Evolutionary conservation across 495 filamentous ascomycete species (phyloP).

Genomic region (Lasiosphaeris hirsuta): DNA sequence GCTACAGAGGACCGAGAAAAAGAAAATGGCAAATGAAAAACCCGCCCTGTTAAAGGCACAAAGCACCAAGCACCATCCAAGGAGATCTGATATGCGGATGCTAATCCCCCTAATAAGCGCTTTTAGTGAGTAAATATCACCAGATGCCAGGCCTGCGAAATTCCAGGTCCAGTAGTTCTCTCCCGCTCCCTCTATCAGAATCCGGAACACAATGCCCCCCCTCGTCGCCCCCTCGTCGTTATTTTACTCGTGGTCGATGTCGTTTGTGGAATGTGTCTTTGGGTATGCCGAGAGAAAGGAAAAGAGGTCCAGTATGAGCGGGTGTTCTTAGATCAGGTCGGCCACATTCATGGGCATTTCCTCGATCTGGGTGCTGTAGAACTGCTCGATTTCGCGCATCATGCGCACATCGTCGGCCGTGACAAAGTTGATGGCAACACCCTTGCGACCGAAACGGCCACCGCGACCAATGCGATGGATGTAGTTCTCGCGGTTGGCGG

Average conservation of each 20-base stretch:
- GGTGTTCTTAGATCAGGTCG: constrained; percentile 50
- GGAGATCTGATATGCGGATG: constrained; percentile 26
- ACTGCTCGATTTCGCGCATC: constrained; percentile 92
- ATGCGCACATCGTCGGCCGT: constrained; percentile 97
- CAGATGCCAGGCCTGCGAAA: constrained; percentile 29
- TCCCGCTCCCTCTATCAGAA: constrained; percentile 27
- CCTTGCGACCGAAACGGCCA: constrained; percentile 95
- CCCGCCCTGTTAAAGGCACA: constrained; percentile 29
- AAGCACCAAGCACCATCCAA: constrained; percentile 31
- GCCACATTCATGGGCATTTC: constrained; percentile 99
- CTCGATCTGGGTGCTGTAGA: constrained; percentile 98
- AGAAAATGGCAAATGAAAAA: constrained; percentile 21
- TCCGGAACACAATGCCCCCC: constrained; percentile 25
- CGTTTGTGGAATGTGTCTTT: constrained; percentile 24
- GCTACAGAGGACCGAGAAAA: constrained; percentile 29
- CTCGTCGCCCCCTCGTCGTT: constrained; percentile 3
- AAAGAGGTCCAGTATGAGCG: constrained; percentile 7
- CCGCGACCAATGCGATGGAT: constrained; percentile 97
- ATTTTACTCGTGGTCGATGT: constrained; percentile 15
- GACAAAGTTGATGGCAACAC: constrained; percentile 99
- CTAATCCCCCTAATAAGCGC: constrained; percentile 20
- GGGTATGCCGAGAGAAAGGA: constrained; percentile 30
- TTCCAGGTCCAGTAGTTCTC: constrained; percentile 16
- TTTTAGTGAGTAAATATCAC: constrained; percentile 28
- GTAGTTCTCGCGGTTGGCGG: constrained; percentile 99